phyloP scores from a whole-genome alignment of 2,329 filamentous ascomycete genomes.

The Fusarium citri region DNA sequence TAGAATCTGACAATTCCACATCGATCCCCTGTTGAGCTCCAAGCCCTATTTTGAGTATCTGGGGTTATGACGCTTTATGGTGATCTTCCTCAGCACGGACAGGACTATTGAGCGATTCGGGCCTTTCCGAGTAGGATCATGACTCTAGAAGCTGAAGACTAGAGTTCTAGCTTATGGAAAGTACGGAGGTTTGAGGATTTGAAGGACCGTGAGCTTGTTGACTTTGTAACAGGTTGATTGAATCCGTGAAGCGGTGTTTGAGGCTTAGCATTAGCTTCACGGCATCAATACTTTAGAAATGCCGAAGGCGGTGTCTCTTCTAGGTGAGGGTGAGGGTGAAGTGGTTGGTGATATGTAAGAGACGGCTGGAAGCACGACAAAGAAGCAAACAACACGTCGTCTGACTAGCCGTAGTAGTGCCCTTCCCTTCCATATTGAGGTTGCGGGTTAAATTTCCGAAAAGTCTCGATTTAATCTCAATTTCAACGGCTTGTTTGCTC shows the following conservation, averaged over 20 bases:
- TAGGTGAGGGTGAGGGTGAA: neutral
- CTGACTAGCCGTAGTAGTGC: neutral
- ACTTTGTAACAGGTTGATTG: neutral
- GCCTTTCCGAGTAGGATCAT: neutral
- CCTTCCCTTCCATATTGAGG: conserved; percentile 14
- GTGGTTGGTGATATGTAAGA: conserved; percentile 15
- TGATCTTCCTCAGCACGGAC: conserved; percentile 8
- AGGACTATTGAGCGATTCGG: conserved; percentile 2
- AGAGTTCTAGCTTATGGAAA: conserved; percentile 3
- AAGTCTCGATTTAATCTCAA: neutral
- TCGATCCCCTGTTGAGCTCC: conserved; percentile 20
- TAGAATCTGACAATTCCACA: conserved; percentile 12
- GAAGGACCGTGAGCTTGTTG: conserved; percentile 1
- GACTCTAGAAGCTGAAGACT: neutral
- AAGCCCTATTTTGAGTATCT: conserved; percentile 19
- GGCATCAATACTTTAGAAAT: neutral
- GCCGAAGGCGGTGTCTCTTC: neutral
- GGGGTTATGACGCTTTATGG: neutral
- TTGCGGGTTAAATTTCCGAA: conserved; percentile 32
- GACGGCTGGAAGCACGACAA: conserved; percentile 18
- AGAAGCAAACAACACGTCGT: conserved; percentile 2
- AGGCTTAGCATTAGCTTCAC: neutral
- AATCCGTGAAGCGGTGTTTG: neutral
- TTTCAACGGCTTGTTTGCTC: neutral
- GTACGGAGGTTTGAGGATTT: neutral